A percentile compares a stretch with the other conserved stretches of the same genome.
Conservation (phyloP, 768 basidiomycete species). For the Zangia roseola region DNA sequence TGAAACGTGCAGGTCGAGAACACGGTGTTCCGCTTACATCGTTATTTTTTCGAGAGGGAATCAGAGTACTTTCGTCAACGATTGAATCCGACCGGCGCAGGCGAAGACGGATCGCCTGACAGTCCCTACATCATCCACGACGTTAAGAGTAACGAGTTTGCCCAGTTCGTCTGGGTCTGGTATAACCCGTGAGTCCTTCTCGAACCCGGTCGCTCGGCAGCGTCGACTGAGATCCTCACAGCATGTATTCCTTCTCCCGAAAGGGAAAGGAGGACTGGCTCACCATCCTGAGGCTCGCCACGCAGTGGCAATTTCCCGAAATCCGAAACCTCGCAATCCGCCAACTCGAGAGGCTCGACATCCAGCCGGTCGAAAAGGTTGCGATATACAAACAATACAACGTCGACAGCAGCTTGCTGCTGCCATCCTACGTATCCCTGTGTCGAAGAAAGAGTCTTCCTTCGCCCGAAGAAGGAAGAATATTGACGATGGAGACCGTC, state of each 20-base stretch:
- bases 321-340: constrained; percentile 52
- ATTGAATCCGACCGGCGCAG: constrained; percentile 13
- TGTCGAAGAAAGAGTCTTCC: constrained; percentile 53
- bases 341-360: constrained; percentile 48
- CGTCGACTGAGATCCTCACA: constrained; percentile 22
- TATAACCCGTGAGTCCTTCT: constrained; percentile 40
- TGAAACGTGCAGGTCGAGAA: constrained; percentile 31
- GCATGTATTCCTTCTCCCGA: constrained; percentile 55
- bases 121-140: constrained; percentile 19
- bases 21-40: constrained; percentile 33
- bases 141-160: constrained; percentile 40
- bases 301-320: constrained; percentile 53
- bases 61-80: constrained; percentile 30
- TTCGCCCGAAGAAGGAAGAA: constrained; percentile 49
- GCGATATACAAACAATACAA: constrained; percentile 52
- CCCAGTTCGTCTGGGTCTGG: constrained; percentile 51
- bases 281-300: constrained; percentile 50
- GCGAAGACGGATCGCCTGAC: neutral
- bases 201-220: neutral
- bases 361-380: constrained; percentile 54
- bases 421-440: constrained; percentile 51
- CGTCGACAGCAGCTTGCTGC: constrained; percentile 47
- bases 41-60: constrained; percentile 38
- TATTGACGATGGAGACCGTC: constrained; percentile 57
- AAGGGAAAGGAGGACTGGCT: constrained; percentile 53